Evolutionary conservation across 441 rosid genomes (phyloP).

Genomic region (Populus hybrid): DNA sequence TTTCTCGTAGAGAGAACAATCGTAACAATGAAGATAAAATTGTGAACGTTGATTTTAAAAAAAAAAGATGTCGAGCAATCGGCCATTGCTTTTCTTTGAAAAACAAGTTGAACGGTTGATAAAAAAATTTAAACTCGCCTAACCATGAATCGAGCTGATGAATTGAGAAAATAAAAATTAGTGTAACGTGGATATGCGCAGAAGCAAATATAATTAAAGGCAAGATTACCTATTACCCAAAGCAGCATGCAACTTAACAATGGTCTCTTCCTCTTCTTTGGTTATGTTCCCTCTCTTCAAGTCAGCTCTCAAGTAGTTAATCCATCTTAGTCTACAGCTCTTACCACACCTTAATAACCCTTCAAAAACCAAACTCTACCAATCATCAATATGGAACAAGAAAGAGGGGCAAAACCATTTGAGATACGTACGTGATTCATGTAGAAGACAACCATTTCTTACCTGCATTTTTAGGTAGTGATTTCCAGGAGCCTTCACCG

Average conservation of each 20-base stretch:
- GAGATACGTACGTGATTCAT: not conserved
- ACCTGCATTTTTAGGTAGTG: slow-evolving; percentile 86
- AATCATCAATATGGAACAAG: no score
- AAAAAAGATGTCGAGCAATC: not conserved
- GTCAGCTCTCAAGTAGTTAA: slow-evolving; percentile 67
- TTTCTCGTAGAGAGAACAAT: not conserved
- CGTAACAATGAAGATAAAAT: not conserved
- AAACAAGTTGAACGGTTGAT: no score
- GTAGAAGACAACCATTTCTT: not conserved
- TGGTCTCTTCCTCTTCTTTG: slow-evolving; percentile 51
- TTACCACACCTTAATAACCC: slow-evolving; percentile 86
- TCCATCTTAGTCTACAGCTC: slow-evolving; percentile 89
- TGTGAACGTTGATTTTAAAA: not conserved
- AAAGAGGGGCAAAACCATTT: not conserved
- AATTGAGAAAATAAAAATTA: not conserved
- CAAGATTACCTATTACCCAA: slow-evolving; percentile 60
- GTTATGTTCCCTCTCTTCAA: slow-evolving; percentile 74
- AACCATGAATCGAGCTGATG: not conserved
- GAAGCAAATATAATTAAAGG: not conserved
- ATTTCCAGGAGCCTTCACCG: slow-evolving; percentile 84
- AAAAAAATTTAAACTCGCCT: not conserved
- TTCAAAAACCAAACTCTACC: slow-evolving; percentile 11
- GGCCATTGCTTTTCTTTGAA: not conserved
- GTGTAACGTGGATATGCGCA: not conserved
- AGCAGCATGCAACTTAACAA: slow-evolving; percentile 56